Evolutionary conservation across 2,329 filamentous ascomycete genomes (phyloP).

Genomic region (Penicillium sp.): DNA sequence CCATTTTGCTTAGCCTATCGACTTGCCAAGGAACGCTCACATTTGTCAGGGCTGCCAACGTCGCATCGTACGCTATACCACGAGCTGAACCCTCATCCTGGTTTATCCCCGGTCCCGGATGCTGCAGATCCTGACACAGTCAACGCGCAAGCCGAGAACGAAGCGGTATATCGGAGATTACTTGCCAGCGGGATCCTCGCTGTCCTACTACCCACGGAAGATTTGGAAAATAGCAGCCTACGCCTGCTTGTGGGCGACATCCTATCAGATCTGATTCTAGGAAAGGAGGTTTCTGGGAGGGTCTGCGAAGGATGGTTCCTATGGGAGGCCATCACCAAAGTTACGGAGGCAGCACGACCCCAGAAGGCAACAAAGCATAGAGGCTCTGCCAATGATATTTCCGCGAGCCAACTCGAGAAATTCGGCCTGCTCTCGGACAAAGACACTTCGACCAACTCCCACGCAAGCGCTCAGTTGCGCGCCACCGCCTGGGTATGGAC

Average conservation of each 20-base stretch:
- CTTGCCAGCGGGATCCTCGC: conserved; percentile 81
- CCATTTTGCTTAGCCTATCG: conserved; percentile 65
- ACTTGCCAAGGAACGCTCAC: conserved; percentile 61
- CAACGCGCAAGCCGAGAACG: conserved; percentile 70
- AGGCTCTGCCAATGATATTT: conserved; percentile 18
- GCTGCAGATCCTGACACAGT: conserved; percentile 53
- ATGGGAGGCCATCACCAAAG: conserved; percentile 80
- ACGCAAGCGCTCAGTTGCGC: conserved; percentile 38
- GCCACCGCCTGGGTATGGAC: conserved; percentile 52
- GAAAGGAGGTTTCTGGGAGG: conserved; percentile 76
- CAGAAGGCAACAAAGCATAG: conserved; percentile 4
- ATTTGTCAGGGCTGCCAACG: conserved; percentile 61
- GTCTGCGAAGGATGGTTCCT: conserved; percentile 85
- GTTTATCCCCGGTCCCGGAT: conserved; percentile 74
- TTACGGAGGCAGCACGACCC: conserved; percentile 32
- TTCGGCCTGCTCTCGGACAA: conserved; percentile 56
- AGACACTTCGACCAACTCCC: conserved; percentile 27
- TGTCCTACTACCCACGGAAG: conserved; percentile 85
- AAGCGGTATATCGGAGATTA: conserved; percentile 81
- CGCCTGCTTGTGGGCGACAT: conserved; percentile 83
- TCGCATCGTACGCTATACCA: conserved; percentile 76
- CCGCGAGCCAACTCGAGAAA: conserved; percentile 54
- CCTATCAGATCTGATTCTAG: conserved; percentile 85
- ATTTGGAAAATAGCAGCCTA: conserved; percentile 84
- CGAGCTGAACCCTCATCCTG: conserved; percentile 76